A percentile compares a stretch with the other conserved stretches of the same genome.
phyloP scores from a whole-genome alignment of 1,284 basidiomycete species.

The Gymnopus androsaceus region DNA sequence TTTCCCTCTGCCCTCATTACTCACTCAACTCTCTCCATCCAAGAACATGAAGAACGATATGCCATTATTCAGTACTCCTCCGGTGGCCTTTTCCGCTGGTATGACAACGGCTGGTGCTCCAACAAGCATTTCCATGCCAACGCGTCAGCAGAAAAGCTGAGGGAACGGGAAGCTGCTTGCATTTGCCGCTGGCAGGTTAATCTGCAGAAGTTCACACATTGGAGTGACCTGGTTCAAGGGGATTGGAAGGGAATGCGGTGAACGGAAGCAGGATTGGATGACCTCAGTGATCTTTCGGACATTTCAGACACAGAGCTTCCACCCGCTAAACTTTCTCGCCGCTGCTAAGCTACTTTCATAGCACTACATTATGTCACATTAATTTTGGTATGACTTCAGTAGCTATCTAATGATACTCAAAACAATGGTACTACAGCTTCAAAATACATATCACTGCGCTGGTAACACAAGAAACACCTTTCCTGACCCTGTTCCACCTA shows the following conservation, averaged over 20 bases:
- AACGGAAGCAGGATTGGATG: not conserved
- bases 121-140: not conserved
- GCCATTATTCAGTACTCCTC: not conserved
- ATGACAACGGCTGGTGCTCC: not conserved
- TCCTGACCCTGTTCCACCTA: too few species aligned
- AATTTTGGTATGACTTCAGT: too few species aligned
- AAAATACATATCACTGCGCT: too few species aligned
- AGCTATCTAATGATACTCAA: too few species aligned
- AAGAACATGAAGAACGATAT: not conserved
- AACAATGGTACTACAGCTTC: too few species aligned
- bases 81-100: conserved; percentile 1
- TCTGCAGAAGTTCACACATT: not conserved
- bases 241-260: not conserved
- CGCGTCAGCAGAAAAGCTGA: not conserved
- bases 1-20: not conserved
- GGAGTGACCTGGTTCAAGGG: not conserved
- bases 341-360: too few species aligned
- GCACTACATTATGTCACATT: too few species aligned
- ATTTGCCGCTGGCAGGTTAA: not conserved
- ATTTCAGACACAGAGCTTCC: too few species aligned
- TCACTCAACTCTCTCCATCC: not conserved
- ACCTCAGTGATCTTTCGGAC: not conserved
- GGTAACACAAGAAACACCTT: too few species aligned
- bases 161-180: not conserved
- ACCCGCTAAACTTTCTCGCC: too few species aligned